Percentiles rank a stretch among this genome's conserved stretches.
Conservation (phyloP, 129 eudicot genomes). For the Scalesia atractyloides region DNA sequence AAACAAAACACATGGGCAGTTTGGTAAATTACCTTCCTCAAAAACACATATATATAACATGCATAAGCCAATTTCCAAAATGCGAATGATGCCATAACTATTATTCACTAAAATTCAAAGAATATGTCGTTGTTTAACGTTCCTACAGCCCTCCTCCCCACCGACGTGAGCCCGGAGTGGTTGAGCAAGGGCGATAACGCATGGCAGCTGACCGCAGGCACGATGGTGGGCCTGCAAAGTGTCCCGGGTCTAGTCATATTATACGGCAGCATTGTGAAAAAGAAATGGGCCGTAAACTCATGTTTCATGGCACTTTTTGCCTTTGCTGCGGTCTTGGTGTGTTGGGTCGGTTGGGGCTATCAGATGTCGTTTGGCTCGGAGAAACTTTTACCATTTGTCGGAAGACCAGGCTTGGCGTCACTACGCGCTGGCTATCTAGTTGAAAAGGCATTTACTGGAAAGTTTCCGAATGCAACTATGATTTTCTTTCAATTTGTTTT, state of each 20-base stretch:
- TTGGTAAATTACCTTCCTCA: neutral
- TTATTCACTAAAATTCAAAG: slow-evolving; percentile 24
- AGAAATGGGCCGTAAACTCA: slow-evolving; percentile 86
- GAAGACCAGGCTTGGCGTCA: slow-evolving; percentile 41
- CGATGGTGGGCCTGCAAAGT: slow-evolving; percentile 71
- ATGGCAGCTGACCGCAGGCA: slow-evolving; percentile 73
- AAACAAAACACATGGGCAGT: slow-evolving; percentile 19
- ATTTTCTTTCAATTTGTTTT: slow-evolving; percentile 80
- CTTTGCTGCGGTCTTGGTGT: slow-evolving; percentile 68
- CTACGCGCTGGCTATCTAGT: slow-evolving; percentile 45
- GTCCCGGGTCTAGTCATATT: slow-evolving; percentile 75
- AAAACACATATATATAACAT: slow-evolving; percentile 6
- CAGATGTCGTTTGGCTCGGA: slow-evolving; percentile 61
- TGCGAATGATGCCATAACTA: neutral
- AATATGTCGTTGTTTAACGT: slow-evolving; percentile 31
- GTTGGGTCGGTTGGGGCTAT: slow-evolving; percentile 83
- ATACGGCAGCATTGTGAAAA: slow-evolving; percentile 80
- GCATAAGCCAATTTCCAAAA: neutral
- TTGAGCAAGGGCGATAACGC: slow-evolving; percentile 80
- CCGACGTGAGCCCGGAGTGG: slow-evolving; percentile 55
- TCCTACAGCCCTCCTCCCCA: slow-evolving; percentile 37
- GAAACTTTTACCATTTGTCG: slow-evolving; percentile 43
- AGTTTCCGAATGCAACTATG: slow-evolving; percentile 74
- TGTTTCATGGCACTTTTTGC: slow-evolving; percentile 86
- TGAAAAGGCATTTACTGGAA: slow-evolving; percentile 48